Evolutionary conservation across 164 flowering plant species (phyloP).

Genomic region (Aristolochia fimbriata): DNA sequence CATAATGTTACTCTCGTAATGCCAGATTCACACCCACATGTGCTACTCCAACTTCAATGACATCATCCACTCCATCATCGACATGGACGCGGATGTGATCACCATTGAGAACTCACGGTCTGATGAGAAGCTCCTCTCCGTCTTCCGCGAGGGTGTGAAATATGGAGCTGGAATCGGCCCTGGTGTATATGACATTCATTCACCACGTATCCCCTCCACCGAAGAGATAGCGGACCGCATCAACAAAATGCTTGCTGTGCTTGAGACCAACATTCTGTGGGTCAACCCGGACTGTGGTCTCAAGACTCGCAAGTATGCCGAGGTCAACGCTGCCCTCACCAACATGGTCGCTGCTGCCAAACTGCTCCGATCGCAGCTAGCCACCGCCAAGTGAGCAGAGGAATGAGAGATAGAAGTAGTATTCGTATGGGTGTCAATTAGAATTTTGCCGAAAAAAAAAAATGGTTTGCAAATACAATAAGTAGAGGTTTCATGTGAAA

Average conservation of each 20-base stretch:
- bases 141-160: conserved; percentile 92
- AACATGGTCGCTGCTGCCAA: conserved; percentile 90
- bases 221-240: conserved; percentile 86
- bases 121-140: conserved; percentile 92
- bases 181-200: conserved; percentile 94
- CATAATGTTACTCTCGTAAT: background rate
- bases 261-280: conserved; percentile 86
- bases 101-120: conserved; percentile 96
- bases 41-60: conserved; percentile 81
- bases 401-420: background rate
- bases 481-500: background rate
- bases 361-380: conserved; percentile 64
- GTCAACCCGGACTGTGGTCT: conserved; percentile 98
- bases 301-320: conserved; percentile 85
- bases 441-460: background rate
- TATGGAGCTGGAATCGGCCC: conserved; percentile 98
- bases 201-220: conserved; percentile 81
- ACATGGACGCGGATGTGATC: conserved; percentile 91
- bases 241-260: conserved; percentile 93
- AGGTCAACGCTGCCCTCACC: conserved; percentile 76
- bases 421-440: background rate
- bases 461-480: background rate
- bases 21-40: conserved; percentile 83
- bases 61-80: conserved; percentile 68
- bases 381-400: conserved; percentile 54